Percentiles rank a stretch among this genome's conserved stretches.
phyloP scores from a whole-genome alignment of 2,329 filamentous ascomycete species.

The Aureobasidium pullulans region DNA sequence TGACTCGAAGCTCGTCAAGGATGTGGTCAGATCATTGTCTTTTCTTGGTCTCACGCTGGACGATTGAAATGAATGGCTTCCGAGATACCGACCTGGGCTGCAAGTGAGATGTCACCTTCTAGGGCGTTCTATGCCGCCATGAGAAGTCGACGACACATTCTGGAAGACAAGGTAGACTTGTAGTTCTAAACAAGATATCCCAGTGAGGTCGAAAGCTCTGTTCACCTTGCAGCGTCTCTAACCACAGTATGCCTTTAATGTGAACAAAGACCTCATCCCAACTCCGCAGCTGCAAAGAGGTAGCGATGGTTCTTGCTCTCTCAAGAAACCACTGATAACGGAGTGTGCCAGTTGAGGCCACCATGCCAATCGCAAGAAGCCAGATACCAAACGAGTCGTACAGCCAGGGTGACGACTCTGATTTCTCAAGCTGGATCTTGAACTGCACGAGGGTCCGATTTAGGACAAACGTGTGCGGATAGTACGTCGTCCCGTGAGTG shows the following conservation, averaged over 20 bases:
- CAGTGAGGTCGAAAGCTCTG: neutral
- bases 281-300: neutral
- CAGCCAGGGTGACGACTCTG: too few species aligned
- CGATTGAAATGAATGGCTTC: neutral
- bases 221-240: neutral
- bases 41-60: neutral
- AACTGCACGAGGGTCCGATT: neutral
- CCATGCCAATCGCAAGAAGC: neutral
- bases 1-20: neutral
- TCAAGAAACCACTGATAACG: neutral
- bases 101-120: too few species aligned
- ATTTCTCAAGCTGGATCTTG: neutral
- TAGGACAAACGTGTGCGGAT: neutral
- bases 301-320: neutral
- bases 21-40: neutral
- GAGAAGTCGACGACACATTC: too few species aligned
- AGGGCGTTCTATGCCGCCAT: too few species aligned
- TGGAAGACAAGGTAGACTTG: neutral
- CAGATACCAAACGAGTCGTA: neutral
- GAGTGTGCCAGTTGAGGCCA: neutral
- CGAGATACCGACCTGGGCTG: too few species aligned
- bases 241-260: neutral
- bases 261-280: neutral
- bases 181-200: neutral
- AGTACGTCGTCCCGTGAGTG: conserved; percentile 4